A percentile compares a stretch with the other conserved stretches of the same genome.
Conservation (phyloP, 2,329 filamentous ascomycete genomes). For the Corinectria fuckeliana region DNA sequence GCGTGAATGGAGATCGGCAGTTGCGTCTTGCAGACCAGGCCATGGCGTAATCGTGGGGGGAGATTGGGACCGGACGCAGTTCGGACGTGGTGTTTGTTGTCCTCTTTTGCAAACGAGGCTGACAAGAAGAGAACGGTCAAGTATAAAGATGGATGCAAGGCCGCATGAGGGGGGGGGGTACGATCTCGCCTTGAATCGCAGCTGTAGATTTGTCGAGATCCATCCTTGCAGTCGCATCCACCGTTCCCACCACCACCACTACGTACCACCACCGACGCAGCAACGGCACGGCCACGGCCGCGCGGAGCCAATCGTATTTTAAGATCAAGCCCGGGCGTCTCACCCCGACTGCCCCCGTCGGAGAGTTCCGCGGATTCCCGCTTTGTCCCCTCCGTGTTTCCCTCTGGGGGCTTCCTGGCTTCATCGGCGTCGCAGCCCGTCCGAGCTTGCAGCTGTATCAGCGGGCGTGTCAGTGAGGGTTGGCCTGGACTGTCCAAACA, state of each 20-base stretch:
- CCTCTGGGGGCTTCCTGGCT: constrained; percentile 1
- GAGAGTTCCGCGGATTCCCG: constrained; percentile 4
- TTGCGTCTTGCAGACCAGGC: constrained; percentile 23
- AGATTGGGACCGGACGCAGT: not conserved
- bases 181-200: not conserved
- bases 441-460: not conserved
- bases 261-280: not conserved
- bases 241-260: constrained; percentile 3
- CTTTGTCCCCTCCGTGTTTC: not conserved
- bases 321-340: not conserved
- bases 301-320: constrained; percentile 1
- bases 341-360: not conserved
- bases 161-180: not conserved
- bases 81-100: not conserved
- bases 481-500: not conserved
- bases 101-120: not conserved
- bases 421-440: constrained; percentile 16
- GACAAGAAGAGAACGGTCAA: not conserved
- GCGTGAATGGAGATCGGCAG: constrained; percentile 27
- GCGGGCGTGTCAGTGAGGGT: not conserved
- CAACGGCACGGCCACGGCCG: constrained; percentile 7
- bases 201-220: not conserved
- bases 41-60: constrained; percentile 25
- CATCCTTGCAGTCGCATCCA: not conserved
- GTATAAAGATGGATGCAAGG: not conserved